Evolutionary conservation across 768 basidiomycete species (phyloP), one percentile per base, ranked within the genome.

Genomic region (Rhodotorula toruloides): DNA sequence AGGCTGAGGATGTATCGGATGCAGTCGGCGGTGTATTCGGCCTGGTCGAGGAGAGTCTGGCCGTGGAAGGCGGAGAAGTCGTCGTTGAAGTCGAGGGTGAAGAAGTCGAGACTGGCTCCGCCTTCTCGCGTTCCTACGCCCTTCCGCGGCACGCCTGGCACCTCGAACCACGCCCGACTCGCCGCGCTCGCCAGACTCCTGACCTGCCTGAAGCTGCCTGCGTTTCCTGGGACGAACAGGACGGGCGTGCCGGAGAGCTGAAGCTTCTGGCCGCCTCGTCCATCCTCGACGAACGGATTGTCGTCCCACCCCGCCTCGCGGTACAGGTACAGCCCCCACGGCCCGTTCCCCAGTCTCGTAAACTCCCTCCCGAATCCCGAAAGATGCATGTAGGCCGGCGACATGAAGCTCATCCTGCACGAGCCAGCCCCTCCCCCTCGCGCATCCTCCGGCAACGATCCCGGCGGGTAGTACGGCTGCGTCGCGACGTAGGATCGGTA

Each of bases 331-430:
- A 99, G 82, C 9, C 71, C 71, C 71, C 71, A 72, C 0, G 71
- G 71, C 4, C 71, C 67, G 37, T 58, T 61, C 7, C 71, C 71
- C 6, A 72, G 48, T 1, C 67, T 22, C 10, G 84, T 85, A 77
- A 96, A 96, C 57, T 90, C 82, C 39, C 75, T 77, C 73, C 90
- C 82, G 72, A 92, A 87, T 43, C 80, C 81, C 13, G 81, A 74
- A 71, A 94, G 86, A 40, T 85, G 81, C 25, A 90, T 77, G 77
- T 98, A 98, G 1, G 88, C 88, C 5, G 93, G 93, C 6, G 85
- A 88, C 92, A 94, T 96, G 82, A 85, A 92, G 58, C 90, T 91
- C 92, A 97, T 97, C 43, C 87, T 84, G 78, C 92, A 97, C 6
- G 63, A 34, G 12, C 73, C 73, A 1, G 65, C 67, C 10, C 65